Percentiles rank a stretch among this genome's conserved stretches.
Conservation (phyloP, 495 filamentous ascomycete species). For the Echria macrotheca region DNA sequence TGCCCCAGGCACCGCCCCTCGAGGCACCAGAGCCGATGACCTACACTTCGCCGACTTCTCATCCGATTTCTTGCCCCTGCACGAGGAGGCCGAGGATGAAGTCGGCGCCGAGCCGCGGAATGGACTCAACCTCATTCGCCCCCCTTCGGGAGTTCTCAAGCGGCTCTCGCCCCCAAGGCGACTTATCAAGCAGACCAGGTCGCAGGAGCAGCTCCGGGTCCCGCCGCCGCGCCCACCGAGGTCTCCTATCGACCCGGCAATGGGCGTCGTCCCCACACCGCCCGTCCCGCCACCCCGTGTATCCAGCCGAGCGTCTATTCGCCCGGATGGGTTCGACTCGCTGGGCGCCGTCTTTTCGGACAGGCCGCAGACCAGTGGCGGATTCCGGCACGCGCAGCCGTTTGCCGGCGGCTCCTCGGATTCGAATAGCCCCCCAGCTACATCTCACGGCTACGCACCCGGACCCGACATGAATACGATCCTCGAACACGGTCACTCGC, state of each 20-base stretch:
- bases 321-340: slow-evolving; percentile 39
- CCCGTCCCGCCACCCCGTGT: slow-evolving; percentile 40
- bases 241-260: slow-evolving; percentile 35
- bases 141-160: slow-evolving; percentile 21
- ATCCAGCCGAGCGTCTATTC: slow-evolving; percentile 43
- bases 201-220: slow-evolving; percentile 43
- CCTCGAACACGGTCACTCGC: slow-evolving; percentile 25
- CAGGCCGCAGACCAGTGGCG: slow-evolving; percentile 33
- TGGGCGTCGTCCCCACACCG: slow-evolving; percentile 15
- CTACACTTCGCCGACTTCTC: slow-evolving; percentile 60
- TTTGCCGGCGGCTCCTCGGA: slow-evolving; percentile 22
- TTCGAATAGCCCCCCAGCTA: slow-evolving; percentile 20
- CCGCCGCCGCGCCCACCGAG: slow-evolving; percentile 45
- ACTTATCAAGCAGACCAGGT: slow-evolving; percentile 33
- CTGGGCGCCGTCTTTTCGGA: slow-evolving; percentile 36
- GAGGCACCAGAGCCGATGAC: slow-evolving; percentile 59
- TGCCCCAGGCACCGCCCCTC: slow-evolving; percentile 47
- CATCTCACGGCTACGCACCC: slow-evolving; percentile 24
- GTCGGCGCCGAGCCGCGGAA: slow-evolving; percentile 4
- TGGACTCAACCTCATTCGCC: slow-evolving; percentile 12
- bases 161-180: slow-evolving; percentile 25
- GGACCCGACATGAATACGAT: slow-evolving; percentile 26
- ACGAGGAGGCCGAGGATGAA: slow-evolving; percentile 23
- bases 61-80: slow-evolving; percentile 41
- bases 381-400: slow-evolving; percentile 39